phyloP scores from a whole-genome alignment of 139 green algal species.

The Pseudopediastrum boryanum region DNA sequence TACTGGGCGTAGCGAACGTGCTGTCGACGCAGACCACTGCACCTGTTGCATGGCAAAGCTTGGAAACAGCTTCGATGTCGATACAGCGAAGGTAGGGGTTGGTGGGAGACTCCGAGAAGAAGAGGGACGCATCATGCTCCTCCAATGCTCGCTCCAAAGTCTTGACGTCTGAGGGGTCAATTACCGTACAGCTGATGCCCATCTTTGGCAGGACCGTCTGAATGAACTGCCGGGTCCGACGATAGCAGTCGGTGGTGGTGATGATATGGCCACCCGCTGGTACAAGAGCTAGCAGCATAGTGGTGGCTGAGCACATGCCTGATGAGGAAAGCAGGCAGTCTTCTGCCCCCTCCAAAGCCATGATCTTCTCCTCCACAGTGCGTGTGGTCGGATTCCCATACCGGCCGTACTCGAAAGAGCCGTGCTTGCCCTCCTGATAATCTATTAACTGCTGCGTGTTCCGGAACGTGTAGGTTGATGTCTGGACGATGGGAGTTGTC shows the following conservation, averaged over 20 bases:
- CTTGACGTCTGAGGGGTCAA: slow-evolving; percentile 93
- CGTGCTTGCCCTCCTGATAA: slow-evolving; percentile 94
- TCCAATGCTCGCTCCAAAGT: slow-evolving; percentile 56
- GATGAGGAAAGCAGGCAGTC: slow-evolving; percentile 92
- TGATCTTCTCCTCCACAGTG: slow-evolving; percentile 93
- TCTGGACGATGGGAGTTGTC: slow-evolving; percentile 97
- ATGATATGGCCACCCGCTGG: slow-evolving; percentile 96
- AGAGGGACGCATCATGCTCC: slow-evolving; percentile 68
- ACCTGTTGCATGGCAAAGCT: slow-evolving; percentile 67
- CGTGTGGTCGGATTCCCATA: slow-evolving; percentile 98
- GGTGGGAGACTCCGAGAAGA: slow-evolving; percentile 98
- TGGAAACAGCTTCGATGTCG: slow-evolving; percentile 86
- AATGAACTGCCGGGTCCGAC: slow-evolving; percentile 98
- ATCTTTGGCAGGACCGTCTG: slow-evolving; percentile 98
- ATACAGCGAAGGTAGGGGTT: slow-evolving; percentile 99
- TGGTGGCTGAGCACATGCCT: slow-evolving; percentile 98
- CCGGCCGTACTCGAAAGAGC: slow-evolving; percentile 91
- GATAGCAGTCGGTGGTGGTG: slow-evolving; percentile 99
- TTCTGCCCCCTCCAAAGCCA: slow-evolving; percentile 94
- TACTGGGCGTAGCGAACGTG: slow-evolving; percentile 97
- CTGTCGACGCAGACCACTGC: slow-evolving; percentile 93
- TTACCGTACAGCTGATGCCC: slow-evolving; percentile 92
- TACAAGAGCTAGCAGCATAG: slow-evolving; percentile 98
- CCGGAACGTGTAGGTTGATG: slow-evolving; percentile 95
- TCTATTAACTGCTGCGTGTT: slow-evolving; percentile 94